Conservation (phyloP, 495 filamentous ascomycete species). For the Neurospora tetrasperma region DNA sequence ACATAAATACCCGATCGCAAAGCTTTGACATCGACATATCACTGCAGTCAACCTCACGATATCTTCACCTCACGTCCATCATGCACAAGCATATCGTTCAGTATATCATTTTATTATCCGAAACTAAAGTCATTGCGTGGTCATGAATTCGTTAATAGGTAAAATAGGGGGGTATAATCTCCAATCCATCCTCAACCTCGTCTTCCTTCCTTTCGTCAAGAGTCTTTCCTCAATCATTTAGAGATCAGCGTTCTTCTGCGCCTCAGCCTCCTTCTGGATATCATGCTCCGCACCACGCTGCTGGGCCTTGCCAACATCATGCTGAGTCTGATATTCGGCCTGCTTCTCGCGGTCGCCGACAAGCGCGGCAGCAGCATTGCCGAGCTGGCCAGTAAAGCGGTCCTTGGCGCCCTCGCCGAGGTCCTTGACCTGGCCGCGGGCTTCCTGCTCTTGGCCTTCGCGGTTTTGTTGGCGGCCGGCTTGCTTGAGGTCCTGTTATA, state of each 20-base stretch:
- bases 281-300: slow-evolving; percentile 80
- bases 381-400: slow-evolving; percentile 62
- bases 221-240: not conserved
- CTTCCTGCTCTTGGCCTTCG: slow-evolving; percentile 71
- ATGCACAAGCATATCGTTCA: not conserved
- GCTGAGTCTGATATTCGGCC: slow-evolving; percentile 49
- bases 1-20: too few relatives aligned
- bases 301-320: slow-evolving; percentile 77
- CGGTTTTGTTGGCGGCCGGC: slow-evolving; percentile 69
- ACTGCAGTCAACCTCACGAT: not conserved
- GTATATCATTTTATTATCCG: not conserved
- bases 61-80: not conserved
- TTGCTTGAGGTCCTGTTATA: slow-evolving; percentile 48
- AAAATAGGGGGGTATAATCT: not conserved
- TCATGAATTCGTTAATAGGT: not conserved
- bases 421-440: slow-evolving; percentile 73
- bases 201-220: not conserved
- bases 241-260: slow-evolving; percentile 16
- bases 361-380: slow-evolving; percentile 55
- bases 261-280: slow-evolving; percentile 57
- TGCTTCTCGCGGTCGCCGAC: slow-evolving; percentile 60
- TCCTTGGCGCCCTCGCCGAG: slow-evolving; percentile 59
- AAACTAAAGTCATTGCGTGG: not conserved
- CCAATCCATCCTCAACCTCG: not conserved
- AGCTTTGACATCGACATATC: too few relatives aligned